Evolutionary conservation across 768 basidiomycete genomes (phyloP), one percentile per base, ranked within the genome.

Genomic region (Phanerochaete carnosa): DNA sequence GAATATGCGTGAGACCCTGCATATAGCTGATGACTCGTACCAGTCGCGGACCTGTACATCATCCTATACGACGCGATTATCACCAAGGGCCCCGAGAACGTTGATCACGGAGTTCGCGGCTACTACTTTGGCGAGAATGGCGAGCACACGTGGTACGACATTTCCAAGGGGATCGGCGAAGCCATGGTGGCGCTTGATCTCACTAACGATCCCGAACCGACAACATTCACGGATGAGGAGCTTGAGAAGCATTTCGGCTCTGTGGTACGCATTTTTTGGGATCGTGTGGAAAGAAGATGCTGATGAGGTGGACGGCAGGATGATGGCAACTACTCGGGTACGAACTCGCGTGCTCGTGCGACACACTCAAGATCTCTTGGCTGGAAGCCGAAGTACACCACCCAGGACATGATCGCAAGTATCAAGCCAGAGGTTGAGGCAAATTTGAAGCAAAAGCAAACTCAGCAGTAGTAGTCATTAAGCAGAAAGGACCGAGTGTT

Each of bases 11-110:
- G 61, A 77, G 86, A 43, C 76, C 76, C 1, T 15, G 33, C 76
- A n/a, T n/a, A n/a, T n/a, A n/a, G n/a, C n/a, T n/a, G n/a, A n/a
- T 79, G 33, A 84, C 76, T 0, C 84, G 83, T 15, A 72, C 83
- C 64, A 83, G 82, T 78, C 29, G 77, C 77, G 13, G 74, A 80
- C n/a, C 64, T 82, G 1, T 81, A 76, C 62, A 69, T 75, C 57
- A 63, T 74, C 13, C 62, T 85, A n/a, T 74, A 79, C 62, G 76
- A 84, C 57, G 68, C 70, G 1, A 72, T 76, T 39, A 63, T 74
- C 39, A 55, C 46, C 13, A 58, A 67, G 47, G 45, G 53, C 13
- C 53, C 68, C 15, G 62, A 62, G 9, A 67, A 68, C 23, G 70
- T 71, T 64, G 69, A 74, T n/a, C 69, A 69, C 58, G 70, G 70